phyloP scores from a whole-genome alignment of 208 protist species.

The Crithidia sp. region DNA sequence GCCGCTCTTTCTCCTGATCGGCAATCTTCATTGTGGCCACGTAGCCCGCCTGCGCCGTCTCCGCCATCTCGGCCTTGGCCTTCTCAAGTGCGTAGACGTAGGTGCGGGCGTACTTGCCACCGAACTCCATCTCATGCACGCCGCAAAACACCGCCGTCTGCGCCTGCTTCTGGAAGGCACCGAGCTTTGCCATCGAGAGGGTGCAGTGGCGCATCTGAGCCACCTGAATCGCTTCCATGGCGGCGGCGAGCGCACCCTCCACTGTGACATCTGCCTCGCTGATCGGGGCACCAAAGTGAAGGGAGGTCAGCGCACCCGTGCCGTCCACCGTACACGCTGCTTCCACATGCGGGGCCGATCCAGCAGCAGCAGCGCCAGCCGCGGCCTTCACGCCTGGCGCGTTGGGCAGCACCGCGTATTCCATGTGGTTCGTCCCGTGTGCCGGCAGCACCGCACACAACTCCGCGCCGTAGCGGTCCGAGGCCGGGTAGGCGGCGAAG shows the following conservation, averaged over 20 bases:
- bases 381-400: slow-evolving; percentile 12
- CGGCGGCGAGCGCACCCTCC: slow-evolving; percentile 60
- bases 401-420: slow-evolving; percentile 21
- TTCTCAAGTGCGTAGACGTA: slow-evolving; percentile 83
- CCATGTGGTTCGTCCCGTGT: slow-evolving; percentile 37
- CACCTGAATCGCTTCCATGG: slow-evolving; percentile 51
- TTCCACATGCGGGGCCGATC: slow-evolving; percentile 19
- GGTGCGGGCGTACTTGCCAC: slow-evolving; percentile 87
- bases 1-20: slow-evolving; percentile 51
- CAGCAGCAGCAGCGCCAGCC: neutral
- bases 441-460: slow-evolving; percentile 64
- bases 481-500: slow-evolving; percentile 50
- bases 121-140: slow-evolving; percentile 66
- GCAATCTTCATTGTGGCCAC: slow-evolving; percentile 36
- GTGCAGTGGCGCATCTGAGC: slow-evolving; percentile 80
- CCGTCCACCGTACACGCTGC: slow-evolving; percentile 74
- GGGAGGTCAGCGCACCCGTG: slow-evolving; percentile 62
- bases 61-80: slow-evolving; percentile 70
- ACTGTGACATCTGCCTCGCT: slow-evolving; percentile 49
- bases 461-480: slow-evolving; percentile 72
- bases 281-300: slow-evolving; percentile 34
- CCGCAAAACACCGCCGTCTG: slow-evolving; percentile 79
- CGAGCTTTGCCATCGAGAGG: slow-evolving; percentile 62
- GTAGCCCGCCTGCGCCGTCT: slow-evolving; percentile 41
- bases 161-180: slow-evolving; percentile 63